Base-by-base conservation (phyloP, 495 filamentous ascomycete genomes). In the Chlorociboria aeruginascens region DNA sequence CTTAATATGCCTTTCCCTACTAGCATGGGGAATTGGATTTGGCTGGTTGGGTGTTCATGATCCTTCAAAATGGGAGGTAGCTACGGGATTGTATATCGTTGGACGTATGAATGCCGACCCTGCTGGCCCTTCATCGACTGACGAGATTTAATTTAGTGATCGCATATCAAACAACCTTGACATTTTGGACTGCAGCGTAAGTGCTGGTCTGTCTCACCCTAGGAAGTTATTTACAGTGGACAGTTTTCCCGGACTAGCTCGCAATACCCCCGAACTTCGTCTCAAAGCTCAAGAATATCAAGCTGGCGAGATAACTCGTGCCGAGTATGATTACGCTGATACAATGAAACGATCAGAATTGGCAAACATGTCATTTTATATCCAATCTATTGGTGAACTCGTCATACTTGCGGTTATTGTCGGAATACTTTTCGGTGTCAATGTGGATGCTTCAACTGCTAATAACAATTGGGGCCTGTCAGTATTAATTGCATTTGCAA, bases 381-480 rank as follows among this genome's bases (percentile, higher is more conserved):
- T 80, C 13, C 79, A 81, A 55, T 76, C 71, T 3, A 56, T 77
- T 0, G 76, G 66, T 20, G 78, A 83, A 57, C 66, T 82, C 20
- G 58, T 78, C 30, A 81, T 82, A 31, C 59, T 82, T 0, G 78
- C 74, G 8, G 57, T 78, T 16, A 79, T 80, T 42, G 76, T 82
- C 4, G 79, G 79, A 0, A 72, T 81, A 16, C 72, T 81, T 64
- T 82, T 78, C 49, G 76, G 67, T 3, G 51, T 83, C 39, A 52
- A 74, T 25, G 78, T 81, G 39, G 73, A 79, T 54, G 74, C 63
- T 6, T 76, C 72, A 48, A 55, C 65, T 36, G 70, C 61, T 10
- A 74, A 78, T 49, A 83, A 83, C 52, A 82, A 80, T 48, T 82
- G 75, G 72, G 79, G 79, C 0, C 48, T 81, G 36, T 78, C 73